Evolutionary conservation across 225 moss, liverwort and hornwort species (phyloP), one percentile per base, ranked within the genome.

Genomic region (Takakia lepidozioides): DNA sequence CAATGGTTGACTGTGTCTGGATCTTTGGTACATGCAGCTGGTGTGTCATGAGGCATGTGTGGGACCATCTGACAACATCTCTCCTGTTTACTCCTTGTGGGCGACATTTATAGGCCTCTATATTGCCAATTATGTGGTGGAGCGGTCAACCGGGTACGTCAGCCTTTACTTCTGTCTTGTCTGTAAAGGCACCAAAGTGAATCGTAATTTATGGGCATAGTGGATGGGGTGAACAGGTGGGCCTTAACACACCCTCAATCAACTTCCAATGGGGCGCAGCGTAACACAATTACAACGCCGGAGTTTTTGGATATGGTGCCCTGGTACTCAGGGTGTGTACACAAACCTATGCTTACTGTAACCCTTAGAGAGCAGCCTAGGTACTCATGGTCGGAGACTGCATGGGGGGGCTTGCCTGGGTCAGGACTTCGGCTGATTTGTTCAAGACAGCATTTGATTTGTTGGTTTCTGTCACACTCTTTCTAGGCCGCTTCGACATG

Each of bases 401-500:
- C 27, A 29, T 57, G 58, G 58, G 64, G 63, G 19, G 43, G 27
- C 54, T 51, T 49, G 19, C 22, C 46, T 51, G 54, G 49, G 27
- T 56, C 85, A 98, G 98, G 78, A 98, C 98, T 49, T 98, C 98
- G 46, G 98, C 91, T 51, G 98, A 98, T 85, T 56, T 98, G 59
- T 98, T 98, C 75, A 98, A 98, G 75, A 98, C 98, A 27, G 98
- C 98, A 18, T 98, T 98, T 69, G 98, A 98, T 58, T 85, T 98
- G 46, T 78, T 98, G 63, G 98, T 98, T n/a, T 98, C 98, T 55
- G 43, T 98, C 27, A 98, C 98, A 43, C 74, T 98, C 65, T 98
- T 98, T 64, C 65, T 98, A 51, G 98, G 98, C 41, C 85, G 98
- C 51, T 98, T 98, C 68, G 98, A 98, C 65, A 98, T 98, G 98